Conservation (phyloP, 2,329 filamentous ascomycete genomes). For the Penicillium sclerotigenum region DNA sequence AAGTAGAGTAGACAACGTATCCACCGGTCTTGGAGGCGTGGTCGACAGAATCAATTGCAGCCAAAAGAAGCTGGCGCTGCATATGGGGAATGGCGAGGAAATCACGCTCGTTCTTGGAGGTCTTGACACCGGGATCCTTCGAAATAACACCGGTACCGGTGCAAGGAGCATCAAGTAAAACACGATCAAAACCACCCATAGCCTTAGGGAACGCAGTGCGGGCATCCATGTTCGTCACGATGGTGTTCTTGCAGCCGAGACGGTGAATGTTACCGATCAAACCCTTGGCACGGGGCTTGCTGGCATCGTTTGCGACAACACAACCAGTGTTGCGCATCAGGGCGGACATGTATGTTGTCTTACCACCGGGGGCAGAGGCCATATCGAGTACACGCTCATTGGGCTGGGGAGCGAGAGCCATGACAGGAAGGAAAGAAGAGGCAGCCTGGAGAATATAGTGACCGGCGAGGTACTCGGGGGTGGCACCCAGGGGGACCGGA, state of each 20-base stretch:
- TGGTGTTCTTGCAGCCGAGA: slow-evolving; percentile 85
- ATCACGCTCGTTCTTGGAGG: slow-evolving; percentile 93
- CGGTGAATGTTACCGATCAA: slow-evolving; percentile 97
- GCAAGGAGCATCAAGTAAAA: slow-evolving; percentile 91
- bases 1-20: slow-evolving; percentile 95
- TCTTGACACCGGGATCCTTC: slow-evolving; percentile 96
- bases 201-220: slow-evolving; percentile 83
- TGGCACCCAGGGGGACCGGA: slow-evolving; percentile 82
- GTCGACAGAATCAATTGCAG: slow-evolving; percentile 92
- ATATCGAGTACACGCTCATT: slow-evolving; percentile 89
- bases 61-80: slow-evolving; percentile 89
- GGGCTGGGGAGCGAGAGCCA: slow-evolving; percentile 93
- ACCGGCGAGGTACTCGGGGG: slow-evolving; percentile 92
- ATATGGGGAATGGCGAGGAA: slow-evolving; percentile 90
- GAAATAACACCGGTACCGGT: slow-evolving; percentile 96
- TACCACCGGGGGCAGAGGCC: slow-evolving; percentile 93
- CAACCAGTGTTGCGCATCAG: slow-evolving; percentile 97
- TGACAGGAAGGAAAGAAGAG: slow-evolving; percentile 93
- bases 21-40: slow-evolving; percentile 89
- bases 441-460: slow-evolving; percentile 98
- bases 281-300: slow-evolving; percentile 90
- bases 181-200: slow-evolving; percentile 92
- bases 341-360: slow-evolving; percentile 93
- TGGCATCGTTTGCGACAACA: slow-evolving; percentile 95
- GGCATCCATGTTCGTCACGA: slow-evolving; percentile 94